Conservation (phyloP, 2,329 filamentous ascomycete genomes). For the Pestalotiopsis sp. region DNA sequence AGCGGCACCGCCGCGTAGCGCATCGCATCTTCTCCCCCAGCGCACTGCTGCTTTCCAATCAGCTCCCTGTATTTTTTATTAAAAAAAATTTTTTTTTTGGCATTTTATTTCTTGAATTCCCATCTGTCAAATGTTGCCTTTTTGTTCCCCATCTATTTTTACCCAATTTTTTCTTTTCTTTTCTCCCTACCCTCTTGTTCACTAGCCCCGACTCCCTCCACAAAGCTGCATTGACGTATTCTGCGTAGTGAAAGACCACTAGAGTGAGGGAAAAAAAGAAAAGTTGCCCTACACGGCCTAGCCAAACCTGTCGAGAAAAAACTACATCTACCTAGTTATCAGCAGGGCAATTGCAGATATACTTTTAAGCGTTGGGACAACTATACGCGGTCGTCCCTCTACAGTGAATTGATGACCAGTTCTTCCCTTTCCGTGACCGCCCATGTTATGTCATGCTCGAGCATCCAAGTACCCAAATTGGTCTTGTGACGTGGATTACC, state of each 20-base stretch:
- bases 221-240: not conserved
- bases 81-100: not conserved
- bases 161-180: not conserved
- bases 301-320: not conserved
- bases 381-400: too few relatives aligned
- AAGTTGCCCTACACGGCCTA: not conserved
- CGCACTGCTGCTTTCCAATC: not conserved
- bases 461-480: too few relatives aligned
- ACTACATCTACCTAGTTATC: not conserved
- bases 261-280: not conserved
- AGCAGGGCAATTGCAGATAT: not conserved
- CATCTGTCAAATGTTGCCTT: not conserved
- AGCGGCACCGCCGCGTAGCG: slow-evolving; percentile 3
- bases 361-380: not conserved
- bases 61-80: not conserved
- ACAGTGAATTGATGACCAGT: too few relatives aligned
- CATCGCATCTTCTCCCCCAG: slow-evolving; percentile 5
- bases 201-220: not conserved
- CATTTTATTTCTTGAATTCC: not conserved
- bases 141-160: not conserved
- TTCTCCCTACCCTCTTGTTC: not conserved
- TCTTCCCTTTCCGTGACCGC: too few relatives aligned
- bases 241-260: not conserved
- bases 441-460: too few relatives aligned
- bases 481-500: too few relatives aligned